Conservation (phyloP, 306 rosid genomes). For the Fragaria ananassa region DNA sequence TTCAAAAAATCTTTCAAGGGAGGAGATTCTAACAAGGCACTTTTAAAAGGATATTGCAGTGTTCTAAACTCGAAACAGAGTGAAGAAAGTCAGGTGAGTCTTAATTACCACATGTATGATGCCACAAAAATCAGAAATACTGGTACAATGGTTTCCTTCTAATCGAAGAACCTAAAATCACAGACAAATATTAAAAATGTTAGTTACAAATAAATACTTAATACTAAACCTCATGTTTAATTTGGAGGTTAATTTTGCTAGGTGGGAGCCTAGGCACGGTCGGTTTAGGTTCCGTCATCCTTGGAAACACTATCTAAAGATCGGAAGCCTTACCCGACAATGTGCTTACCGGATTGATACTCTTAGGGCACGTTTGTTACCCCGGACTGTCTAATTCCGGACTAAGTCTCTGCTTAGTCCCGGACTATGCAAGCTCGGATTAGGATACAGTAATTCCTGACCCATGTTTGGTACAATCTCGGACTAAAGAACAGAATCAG, state of each 20-base stretch:
- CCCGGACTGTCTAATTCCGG: too few relatives aligned
- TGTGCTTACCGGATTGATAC: constrained; percentile 51
- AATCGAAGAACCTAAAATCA: neutral
- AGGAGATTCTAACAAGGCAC: constrained; percentile 10
- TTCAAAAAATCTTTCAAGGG: constrained; percentile 28
- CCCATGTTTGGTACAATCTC: too few relatives aligned
- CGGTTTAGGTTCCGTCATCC: constrained; percentile 25
- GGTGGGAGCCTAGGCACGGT: constrained; percentile 58
- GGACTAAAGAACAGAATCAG: too few relatives aligned
- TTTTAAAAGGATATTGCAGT: constrained; percentile 43
- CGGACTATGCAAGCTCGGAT: too few relatives aligned
- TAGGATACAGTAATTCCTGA: too few relatives aligned
- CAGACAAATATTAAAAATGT: neutral
- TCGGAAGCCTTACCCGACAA: constrained; percentile 43
- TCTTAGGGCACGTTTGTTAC: neutral
- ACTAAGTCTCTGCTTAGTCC: too few relatives aligned
- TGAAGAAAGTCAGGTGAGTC: constrained; percentile 49
- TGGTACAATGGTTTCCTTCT: too few relatives aligned
- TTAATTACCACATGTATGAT: neutral
- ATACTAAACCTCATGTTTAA: neutral
- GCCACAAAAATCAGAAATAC: neutral
- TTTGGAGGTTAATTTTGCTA: constrained; percentile 45
- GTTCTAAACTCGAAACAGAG: constrained; percentile 47
- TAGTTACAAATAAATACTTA: neutral
- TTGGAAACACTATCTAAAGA: constrained; percentile 30